These are phyloP conservation scores for Curvularia sp. DNA, from an alignment of 2,329 filamentous ascomycete species.

Conservation along the genomic window DNA sequence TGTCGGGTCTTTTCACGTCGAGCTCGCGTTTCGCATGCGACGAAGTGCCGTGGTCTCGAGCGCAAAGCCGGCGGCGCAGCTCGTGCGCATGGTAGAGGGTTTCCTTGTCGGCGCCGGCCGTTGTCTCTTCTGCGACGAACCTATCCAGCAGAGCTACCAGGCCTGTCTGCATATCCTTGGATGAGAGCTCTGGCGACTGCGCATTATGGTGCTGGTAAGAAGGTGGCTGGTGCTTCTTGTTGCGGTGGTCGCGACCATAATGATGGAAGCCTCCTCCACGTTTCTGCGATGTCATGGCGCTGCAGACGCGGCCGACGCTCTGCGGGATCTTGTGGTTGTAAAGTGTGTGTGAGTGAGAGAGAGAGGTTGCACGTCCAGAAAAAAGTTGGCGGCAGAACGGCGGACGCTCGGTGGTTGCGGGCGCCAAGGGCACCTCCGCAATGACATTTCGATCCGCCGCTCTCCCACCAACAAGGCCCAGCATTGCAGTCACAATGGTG, in stretches of 20 bases:
- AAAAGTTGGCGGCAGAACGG: neutral
- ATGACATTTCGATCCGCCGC: conserved; percentile 24
- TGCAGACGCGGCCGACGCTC: neutral
- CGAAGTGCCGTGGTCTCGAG: conserved; percentile 50
- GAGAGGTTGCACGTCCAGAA: neutral
- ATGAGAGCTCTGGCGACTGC: conserved; percentile 25
- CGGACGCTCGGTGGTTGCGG: conserved; percentile 22
- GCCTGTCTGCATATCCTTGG: conserved; percentile 38
- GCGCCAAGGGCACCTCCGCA: conserved; percentile 21
- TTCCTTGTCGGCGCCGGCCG: conserved; percentile 32
- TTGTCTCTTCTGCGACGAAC: conserved; percentile 40
- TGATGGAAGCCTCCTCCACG: conserved; percentile 32
- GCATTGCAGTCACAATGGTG: conserved; percentile 51
- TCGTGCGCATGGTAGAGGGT: conserved; percentile 41
- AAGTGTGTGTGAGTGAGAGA: neutral
- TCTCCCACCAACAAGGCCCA: conserved; percentile 12
- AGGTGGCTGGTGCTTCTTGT: conserved; percentile 7
- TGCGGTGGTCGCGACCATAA: conserved; percentile 21
- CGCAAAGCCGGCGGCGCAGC: conserved; percentile 37
- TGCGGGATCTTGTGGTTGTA: neutral
- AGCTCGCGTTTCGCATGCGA: conserved; percentile 60
- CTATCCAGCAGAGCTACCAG: conserved; percentile 42
- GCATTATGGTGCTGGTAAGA: conserved; percentile 10
- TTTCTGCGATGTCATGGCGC: conserved; percentile 33
- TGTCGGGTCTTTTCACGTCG: conserved; percentile 39